Conservation (phyloP, 371 early-diverging fungal genomes). For the Apophysomyces trapeziformis region DNA sequence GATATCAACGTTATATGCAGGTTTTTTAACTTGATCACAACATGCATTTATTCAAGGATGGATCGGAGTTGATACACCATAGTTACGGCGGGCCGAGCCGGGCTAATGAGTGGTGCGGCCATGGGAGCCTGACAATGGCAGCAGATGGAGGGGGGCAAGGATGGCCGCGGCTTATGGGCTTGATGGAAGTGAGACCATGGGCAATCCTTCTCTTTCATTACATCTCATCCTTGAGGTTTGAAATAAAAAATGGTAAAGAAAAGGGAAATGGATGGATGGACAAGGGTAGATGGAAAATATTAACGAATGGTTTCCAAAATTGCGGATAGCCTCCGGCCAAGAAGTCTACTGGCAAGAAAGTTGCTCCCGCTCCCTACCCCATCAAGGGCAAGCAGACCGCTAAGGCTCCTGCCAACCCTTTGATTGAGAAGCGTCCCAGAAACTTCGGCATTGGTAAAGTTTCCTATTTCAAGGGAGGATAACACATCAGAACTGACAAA, state of each 20-base stretch:
- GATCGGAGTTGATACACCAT: no score
- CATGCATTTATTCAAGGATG: no score
- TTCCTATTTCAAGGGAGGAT: neutral
- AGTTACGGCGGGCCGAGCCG: slow-evolving; percentile 21
- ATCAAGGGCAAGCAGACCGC: slow-evolving; percentile 71
- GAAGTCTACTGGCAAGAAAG: slow-evolving; percentile 85
- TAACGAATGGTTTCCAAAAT: neutral
- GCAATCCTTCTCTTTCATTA: slow-evolving; percentile 6
- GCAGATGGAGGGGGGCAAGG: neutral
- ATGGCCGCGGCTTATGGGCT: neutral
- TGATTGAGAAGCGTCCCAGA: slow-evolving; percentile 90
- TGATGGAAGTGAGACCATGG: neutral
- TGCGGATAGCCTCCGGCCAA: slow-evolving; percentile 38
- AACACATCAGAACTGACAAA: neutral
- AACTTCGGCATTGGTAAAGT: slow-evolving; percentile 89
- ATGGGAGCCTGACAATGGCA: neutral
- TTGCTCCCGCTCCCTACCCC: slow-evolving; percentile 90
- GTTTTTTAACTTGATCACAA: no score
- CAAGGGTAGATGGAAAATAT: no score
- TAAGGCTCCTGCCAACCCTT: slow-evolving; percentile 84
- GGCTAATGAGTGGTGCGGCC: neutral
- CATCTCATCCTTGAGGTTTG: slow-evolving; percentile 11
- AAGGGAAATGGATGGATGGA: neutral
- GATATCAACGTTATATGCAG: no score
- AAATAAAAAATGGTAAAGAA: slow-evolving; percentile 2